Base-by-base conservation (phyloP, 2,329 filamentous ascomycete species). In the Epichloe brachyelytri region DNA sequence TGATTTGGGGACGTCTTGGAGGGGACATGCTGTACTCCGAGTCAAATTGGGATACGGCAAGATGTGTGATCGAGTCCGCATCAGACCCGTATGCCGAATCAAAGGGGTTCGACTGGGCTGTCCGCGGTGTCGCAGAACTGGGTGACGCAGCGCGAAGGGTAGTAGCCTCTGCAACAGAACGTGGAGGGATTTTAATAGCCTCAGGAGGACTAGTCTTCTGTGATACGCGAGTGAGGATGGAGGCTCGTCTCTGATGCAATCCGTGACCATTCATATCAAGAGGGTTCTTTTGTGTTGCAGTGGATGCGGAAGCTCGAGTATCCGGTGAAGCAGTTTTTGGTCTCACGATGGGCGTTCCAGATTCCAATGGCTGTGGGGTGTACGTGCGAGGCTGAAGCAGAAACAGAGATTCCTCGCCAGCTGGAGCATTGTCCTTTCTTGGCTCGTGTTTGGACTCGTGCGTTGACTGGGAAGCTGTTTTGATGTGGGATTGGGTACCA, bases 361-460 rank as follows among this genome's bases (percentile, higher is more conserved):
- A 43, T 5, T 43, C 51, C 4, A 48, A 37, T 0, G 46, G 45
- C 19, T 53, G 49, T 0, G 78, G 78, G 0, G 76, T 79, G 56
- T 81, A 81, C 0, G 76, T 79, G 36, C 72, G 68, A 12, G 78
- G 78, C 55, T 81, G 77, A 4, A 82, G 65, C 20, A 81, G 68
- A 53, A 72, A 80, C 1, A 80, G 58, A 0, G 69, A 63, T 10
- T 68, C 68, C 39, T 76, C 55, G 19, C 41, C 53, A 3, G 50
- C 15, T 4, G 50, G 49, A 10, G 51, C n/a, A 17, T 52, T 50
- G 17, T 43, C 46, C 5, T 38, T 47, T 19, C 2, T 30, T 68
- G 6, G 58, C 52, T 19, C 53, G 48, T 3, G 44, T 41, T 49
- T 36, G 33, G 17, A 39, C 10, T 50, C 20, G 34, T 48, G 38